Base-by-base conservation (phyloP, 306 rosid species). In the Malus asiatica region DNA sequence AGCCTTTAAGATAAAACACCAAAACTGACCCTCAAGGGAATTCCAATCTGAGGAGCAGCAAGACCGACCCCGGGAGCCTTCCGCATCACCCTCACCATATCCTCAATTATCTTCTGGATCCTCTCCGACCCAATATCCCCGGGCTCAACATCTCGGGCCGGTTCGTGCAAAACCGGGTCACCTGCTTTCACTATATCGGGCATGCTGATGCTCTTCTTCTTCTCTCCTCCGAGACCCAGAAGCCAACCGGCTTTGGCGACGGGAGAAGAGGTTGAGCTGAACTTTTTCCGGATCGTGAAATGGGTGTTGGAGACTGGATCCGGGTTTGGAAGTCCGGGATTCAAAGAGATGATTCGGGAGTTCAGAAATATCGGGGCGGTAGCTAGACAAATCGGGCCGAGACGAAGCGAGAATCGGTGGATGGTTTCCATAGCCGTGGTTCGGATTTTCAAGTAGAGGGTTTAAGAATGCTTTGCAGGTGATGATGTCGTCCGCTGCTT, bases 31-130 rank as follows among this genome's bases (percentile, higher is more conserved):
- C 89, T 84, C 25, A 87, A 83, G 8, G 98, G 90, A 44, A 94
- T 66, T 85, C 98, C 98, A 83, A 94, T 86, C 83, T 94, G 98
- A 6, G 97, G 97, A 83, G 98, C 98, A 48, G 98, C 96, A 14
- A 94, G 88, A 20, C 98, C 97, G 60, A 94, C 93, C 16, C 97
- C 97, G 71, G 97, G 96, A 82, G 97, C 92, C 13, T 84, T 83
- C 67, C 97, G 84, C 97, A 91, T 90, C 38, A 83, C 90, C 65
- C 45, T n/a, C 42, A 94, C 82, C 98, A 94, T 94, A 70, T 92
- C 92, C 79, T 91, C 96, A 64, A 94, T 84, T 45, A 92, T 92
- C 72, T 90, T 94, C 83, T 94, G 98, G 16, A 91, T 81, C 81
- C 74, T 87, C 66, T 91, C 97, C 9, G 96, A 91, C 55, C 76